Evolutionary conservation across 805 yeast genomes (phyloP).

Genomic region (Dipodascus albidus): DNA sequence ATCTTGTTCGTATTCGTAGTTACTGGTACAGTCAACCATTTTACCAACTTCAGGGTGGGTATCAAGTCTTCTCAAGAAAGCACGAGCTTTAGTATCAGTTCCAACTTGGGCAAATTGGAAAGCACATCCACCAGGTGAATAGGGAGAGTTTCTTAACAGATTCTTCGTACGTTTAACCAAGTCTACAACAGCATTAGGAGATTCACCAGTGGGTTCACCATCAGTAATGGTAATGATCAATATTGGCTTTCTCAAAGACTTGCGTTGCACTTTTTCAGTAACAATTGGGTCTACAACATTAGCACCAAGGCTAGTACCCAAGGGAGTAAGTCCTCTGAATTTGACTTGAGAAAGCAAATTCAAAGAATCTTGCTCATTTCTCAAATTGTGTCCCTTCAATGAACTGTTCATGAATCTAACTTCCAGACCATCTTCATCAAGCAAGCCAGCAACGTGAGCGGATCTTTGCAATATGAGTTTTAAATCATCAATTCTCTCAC

Average conservation of each 20-base stretch:
- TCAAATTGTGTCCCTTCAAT: constrained; percentile 16
- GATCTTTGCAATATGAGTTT: constrained; percentile 19
- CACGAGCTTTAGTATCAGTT: constrained; percentile 21
- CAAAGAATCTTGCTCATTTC: constrained; percentile 16
- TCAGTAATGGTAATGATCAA: constrained; percentile 22
- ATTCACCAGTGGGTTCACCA: constrained; percentile 24
- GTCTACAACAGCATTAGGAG: constrained; percentile 13
- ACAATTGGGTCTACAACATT: constrained; percentile 22
- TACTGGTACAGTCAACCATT: constrained; percentile 21
- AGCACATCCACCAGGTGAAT: constrained; percentile 23
- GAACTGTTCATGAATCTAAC: constrained; percentile 22
- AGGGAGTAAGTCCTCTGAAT: constrained; percentile 22
- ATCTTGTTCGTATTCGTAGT: constrained; percentile 22
- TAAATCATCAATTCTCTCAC: constrained; percentile 23
- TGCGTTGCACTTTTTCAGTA: constrained; percentile 14
- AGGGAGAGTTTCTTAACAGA: constrained; percentile 14
- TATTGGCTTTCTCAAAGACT: constrained; percentile 19
- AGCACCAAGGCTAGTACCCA: constrained; percentile 16
- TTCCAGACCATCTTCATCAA: constrained; percentile 22
- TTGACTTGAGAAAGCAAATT: constrained; percentile 14
- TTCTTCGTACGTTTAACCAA: constrained; percentile 17
- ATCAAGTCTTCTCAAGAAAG: constrained; percentile 19
- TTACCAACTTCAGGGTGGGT: constrained; percentile 19
- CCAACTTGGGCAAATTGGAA: constrained; percentile 26
- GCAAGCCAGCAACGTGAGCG: constrained; percentile 21